These are phyloP conservation scores for Suillus bovinus DNA, from an alignment of 768 basidiomycete genomes.

Conservation along the genomic window DNA sequence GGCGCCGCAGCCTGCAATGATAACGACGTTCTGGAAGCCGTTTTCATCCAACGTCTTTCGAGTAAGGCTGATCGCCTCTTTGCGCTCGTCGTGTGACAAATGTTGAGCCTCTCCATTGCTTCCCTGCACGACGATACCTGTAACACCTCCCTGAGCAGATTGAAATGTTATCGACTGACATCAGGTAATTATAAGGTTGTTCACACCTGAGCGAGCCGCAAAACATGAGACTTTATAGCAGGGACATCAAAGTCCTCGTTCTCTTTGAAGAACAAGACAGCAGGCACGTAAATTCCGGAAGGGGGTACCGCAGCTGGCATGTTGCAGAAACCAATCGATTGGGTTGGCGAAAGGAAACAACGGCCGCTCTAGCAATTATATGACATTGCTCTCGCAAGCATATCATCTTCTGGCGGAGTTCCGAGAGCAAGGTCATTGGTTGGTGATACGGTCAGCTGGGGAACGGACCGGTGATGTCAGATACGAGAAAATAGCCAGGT, in stretches of 20 bases:
- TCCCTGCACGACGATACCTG: slow-evolving; percentile 72
- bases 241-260: slow-evolving; percentile 70
- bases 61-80: slow-evolving; percentile 59
- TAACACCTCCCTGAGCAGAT: slow-evolving; percentile 59
- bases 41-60: slow-evolving; percentile 71
- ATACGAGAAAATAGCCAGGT: too few relatives aligned
- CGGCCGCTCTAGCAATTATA: slow-evolving; percentile 3
- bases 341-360: neutral
- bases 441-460: neutral
- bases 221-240: slow-evolving; percentile 67
- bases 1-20: slow-evolving; percentile 85
- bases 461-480: neutral
- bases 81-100: slow-evolving; percentile 71
- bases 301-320: slow-evolving; percentile 47
- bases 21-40: slow-evolving; percentile 63
- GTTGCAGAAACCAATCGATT: slow-evolving; percentile 11
- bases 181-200: slow-evolving; percentile 5
- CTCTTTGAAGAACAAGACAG: slow-evolving; percentile 70
- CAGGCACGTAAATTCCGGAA: slow-evolving; percentile 74
- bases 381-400: neutral
- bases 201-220: slow-evolving; percentile 68
- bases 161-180: slow-evolving; percentile 8
- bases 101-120: slow-evolving; percentile 79
- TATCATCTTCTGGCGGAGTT: slow-evolving; percentile 9
- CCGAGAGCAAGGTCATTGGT: slow-evolving; percentile 3